Percentiles rank a stretch among this genome's conserved stretches.
Evolutionary conservation across 1,139 yeast genomes (phyloP).

Genomic region (Suhomyces chickasaworum): DNA sequence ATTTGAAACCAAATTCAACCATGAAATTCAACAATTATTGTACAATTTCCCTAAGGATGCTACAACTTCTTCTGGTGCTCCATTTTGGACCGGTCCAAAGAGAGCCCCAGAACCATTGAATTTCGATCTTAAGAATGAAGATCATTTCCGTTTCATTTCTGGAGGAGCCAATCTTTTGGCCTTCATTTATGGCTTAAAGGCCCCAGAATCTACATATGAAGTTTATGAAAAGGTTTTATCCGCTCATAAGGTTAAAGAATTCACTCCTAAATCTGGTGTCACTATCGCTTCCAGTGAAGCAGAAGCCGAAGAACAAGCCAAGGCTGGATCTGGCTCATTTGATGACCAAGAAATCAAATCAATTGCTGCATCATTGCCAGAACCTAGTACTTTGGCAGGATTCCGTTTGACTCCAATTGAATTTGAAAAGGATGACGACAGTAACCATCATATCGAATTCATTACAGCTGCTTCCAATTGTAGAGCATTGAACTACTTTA

Average conservation of each 20-base stretch:
- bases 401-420: constrained; percentile 84
- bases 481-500: constrained; percentile 88
- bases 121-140: constrained; percentile 73
- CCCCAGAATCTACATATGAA: constrained; percentile 41
- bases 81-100: constrained; percentile 98
- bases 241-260: constrained; percentile 43
- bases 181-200: constrained; percentile 80
- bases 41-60: constrained; percentile 96
- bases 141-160: constrained; percentile 79
- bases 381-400: constrained; percentile 87
- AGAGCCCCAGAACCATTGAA: constrained; percentile 87
- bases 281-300: constrained; percentile 86
- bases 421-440: constrained; percentile 96
- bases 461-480: constrained; percentile 96
- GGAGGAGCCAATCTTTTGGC: constrained; percentile 94
- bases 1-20: constrained; percentile 80
- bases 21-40: constrained; percentile 85
- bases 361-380: constrained; percentile 79
- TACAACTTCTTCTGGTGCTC: constrained; percentile 83
- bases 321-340: constrained; percentile 46
- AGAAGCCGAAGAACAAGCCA: constrained; percentile 81
- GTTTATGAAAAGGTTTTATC: constrained; percentile 56
- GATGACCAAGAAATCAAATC: constrained; percentile 59
- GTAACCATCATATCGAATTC: constrained; percentile 94
- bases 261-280: constrained; percentile 73